Evolutionary conservation across 345 rosid genomes (phyloP).

Genomic region (Populus nigra): DNA sequence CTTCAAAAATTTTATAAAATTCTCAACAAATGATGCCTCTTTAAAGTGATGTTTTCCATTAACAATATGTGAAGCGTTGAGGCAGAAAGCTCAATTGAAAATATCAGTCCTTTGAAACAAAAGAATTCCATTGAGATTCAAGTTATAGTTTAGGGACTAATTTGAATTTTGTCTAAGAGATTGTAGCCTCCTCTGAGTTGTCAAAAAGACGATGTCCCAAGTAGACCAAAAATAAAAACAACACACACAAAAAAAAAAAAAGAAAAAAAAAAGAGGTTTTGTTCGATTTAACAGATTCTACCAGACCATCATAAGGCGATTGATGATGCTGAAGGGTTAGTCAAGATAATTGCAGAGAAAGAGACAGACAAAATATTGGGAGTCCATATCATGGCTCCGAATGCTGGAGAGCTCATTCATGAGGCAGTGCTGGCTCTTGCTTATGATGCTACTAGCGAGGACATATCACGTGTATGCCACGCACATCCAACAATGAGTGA

Average conservation of each 20-base stretch:
- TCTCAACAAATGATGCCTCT: neutral
- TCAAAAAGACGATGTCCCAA: slow-evolving; percentile 8
- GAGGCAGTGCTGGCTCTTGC: slow-evolving; percentile 88
- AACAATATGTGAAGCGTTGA: neutral
- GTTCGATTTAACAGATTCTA: neutral
- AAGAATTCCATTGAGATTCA: neutral
- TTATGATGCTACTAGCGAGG: slow-evolving; percentile 90
- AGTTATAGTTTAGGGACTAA: neutral
- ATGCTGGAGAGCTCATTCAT: slow-evolving; percentile 96
- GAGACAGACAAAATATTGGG: slow-evolving; percentile 93
- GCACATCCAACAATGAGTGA: slow-evolving; percentile 99
- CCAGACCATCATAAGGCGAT: slow-evolving; percentile 56
- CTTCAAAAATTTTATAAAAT: neutral
- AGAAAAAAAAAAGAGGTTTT: no score
- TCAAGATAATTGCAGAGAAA: slow-evolving; percentile 91
- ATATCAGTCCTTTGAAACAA: neutral
- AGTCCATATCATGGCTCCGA: slow-evolving; percentile 93
- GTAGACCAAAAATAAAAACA: neutral
- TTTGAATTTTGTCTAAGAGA: neutral
- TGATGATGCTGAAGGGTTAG: slow-evolving; percentile 85
- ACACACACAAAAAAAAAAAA: neutral
- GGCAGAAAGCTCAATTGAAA: neutral
- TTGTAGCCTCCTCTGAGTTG: neutral
- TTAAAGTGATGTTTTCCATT: neutral
- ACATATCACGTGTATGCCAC: slow-evolving; percentile 94